phyloP scores from a whole-genome alignment of 2,329 filamentous ascomycete species.

The Arthrinium puccinioides region DNA sequence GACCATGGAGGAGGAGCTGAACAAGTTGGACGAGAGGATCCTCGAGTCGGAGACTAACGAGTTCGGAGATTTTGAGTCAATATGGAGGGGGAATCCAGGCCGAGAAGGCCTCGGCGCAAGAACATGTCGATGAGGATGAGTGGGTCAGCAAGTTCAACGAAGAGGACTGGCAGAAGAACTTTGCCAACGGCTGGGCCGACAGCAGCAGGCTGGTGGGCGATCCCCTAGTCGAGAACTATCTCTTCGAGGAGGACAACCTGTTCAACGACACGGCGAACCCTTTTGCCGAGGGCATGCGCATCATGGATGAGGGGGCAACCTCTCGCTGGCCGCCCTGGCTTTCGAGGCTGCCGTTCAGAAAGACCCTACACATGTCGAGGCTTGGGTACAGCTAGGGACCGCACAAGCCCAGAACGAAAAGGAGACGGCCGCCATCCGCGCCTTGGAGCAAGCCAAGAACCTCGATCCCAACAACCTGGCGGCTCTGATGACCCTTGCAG shows the following conservation, averaged over 20 bases:
- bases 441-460: slow-evolving; percentile 83
- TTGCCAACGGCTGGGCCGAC: slow-evolving; percentile 47
- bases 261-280: slow-evolving; percentile 77
- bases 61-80: slow-evolving; percentile 82
- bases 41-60: slow-evolving; percentile 65
- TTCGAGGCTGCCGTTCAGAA: slow-evolving; percentile 95
- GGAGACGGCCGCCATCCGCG: slow-evolving; percentile 89
- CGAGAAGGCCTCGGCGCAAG: slow-evolving; percentile 65
- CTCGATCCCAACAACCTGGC: slow-evolving; percentile 80
- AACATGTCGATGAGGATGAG: slow-evolving; percentile 53
- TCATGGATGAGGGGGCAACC: slow-evolving; percentile 92
- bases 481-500: slow-evolving; percentile 89
- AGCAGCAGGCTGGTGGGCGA: slow-evolving; percentile 46
- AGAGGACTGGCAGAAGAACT: slow-evolving; percentile 68
- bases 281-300: slow-evolving; percentile 87
- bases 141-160: slow-evolving; percentile 64
- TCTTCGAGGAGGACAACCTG: slow-evolving; percentile 91
- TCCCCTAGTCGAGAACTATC: slow-evolving; percentile 77
- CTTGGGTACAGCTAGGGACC: slow-evolving; percentile 87
- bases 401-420: slow-evolving; percentile 98
- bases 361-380: slow-evolving; percentile 78
- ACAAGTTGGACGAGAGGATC: slow-evolving; percentile 67
- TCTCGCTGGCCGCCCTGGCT: slow-evolving; percentile 85
- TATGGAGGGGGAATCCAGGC: slow-evolving; percentile 79
- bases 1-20: slow-evolving; percentile 78